A percentile compares a stretch with the other conserved stretches of the same genome.
Evolutionary conservation across 805 yeast genomes (phyloP).

Genomic region (Zygosaccharomyces bailii): DNA sequence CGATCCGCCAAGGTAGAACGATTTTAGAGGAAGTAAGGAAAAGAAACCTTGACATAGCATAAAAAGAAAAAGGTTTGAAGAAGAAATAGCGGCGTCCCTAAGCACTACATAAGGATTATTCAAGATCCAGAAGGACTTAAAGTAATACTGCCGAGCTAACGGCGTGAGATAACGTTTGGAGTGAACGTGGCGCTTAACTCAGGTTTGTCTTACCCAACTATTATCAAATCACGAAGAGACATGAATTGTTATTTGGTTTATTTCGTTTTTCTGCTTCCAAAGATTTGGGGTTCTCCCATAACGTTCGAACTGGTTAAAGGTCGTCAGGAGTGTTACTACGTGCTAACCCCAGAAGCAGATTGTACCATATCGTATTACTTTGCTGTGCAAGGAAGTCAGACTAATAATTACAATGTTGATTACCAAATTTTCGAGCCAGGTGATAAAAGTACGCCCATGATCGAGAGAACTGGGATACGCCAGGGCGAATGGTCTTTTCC

Average conservation of each 20-base stretch:
- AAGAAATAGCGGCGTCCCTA: not conserved
- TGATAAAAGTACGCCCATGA: conserved; percentile 37
- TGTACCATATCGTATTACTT: conserved; percentile 44
- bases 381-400: conserved; percentile 30
- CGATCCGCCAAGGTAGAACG: conserved; percentile 9
- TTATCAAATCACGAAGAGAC: not conserved
- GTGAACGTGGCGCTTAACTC: too few relatives aligned
- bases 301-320: conserved; percentile 29
- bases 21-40: not conserved
- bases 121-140: not conserved
- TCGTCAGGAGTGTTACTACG: conserved; percentile 29
- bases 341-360: conserved; percentile 54
- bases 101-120: too few relatives aligned
- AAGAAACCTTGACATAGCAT: not conserved
- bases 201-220: not conserved
- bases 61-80: not conserved
- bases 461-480: conserved; percentile 56
- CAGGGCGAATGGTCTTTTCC: conserved; percentile 77
- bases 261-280: conserved; percentile 3
- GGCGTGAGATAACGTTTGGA: not conserved
- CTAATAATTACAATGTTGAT: conserved; percentile 22
- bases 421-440: conserved; percentile 37
- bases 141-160: not conserved
- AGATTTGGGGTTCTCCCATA: conserved; percentile 28
- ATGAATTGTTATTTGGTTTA: not conserved